Percentiles rank a stretch among this genome's conserved stretches.
Evolutionary conservation across 352 stramenopile genomes (phyloP).

Genomic region (Globisporangium barbulae): DNA sequence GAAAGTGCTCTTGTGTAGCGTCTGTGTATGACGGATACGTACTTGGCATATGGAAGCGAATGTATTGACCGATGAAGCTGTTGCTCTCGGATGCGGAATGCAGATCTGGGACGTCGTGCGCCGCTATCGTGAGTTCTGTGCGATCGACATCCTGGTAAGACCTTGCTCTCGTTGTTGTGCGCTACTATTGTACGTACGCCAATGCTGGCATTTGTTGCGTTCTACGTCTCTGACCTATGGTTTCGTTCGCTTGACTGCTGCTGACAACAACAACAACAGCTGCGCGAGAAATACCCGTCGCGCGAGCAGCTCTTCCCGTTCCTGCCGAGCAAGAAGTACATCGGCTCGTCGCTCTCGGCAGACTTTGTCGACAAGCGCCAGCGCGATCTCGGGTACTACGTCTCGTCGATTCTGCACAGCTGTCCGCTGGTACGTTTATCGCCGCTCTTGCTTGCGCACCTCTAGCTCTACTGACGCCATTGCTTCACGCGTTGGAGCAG

Average conservation of each 20-base stretch:
- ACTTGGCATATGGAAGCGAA: not conserved
- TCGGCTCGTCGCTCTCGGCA: conserved; percentile 77
- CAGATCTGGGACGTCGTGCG: conserved; percentile 83
- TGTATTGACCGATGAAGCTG: not conserved
- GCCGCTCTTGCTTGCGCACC: not conserved
- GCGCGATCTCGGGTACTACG: conserved; percentile 84
- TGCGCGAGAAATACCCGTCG: conserved; percentile 84
- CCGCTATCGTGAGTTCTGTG: conserved; percentile 83
- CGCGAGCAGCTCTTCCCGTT: conserved; percentile 67
- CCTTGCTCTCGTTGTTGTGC: not conserved
- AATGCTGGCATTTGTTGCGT: not conserved
- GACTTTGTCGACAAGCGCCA: conserved; percentile 88
- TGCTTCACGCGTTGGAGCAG: conserved; percentile 19
- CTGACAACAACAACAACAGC: conserved; percentile 21
- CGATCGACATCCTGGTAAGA: conserved; percentile 78
- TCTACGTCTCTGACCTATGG: not conserved
- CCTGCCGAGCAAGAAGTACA: conserved; percentile 86
- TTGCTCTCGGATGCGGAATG: not conserved
- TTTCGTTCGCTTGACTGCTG: not conserved
- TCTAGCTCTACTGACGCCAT: not conserved
- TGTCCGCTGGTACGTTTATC: conserved; percentile 49
- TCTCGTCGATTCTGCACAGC: conserved; percentile 82
- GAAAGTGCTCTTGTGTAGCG: not conserved
- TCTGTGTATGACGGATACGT: not conserved
- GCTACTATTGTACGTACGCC: too few relatives aligned